Conservation (phyloP, 331 rosid genomes). For the Arachis monticola region DNA sequence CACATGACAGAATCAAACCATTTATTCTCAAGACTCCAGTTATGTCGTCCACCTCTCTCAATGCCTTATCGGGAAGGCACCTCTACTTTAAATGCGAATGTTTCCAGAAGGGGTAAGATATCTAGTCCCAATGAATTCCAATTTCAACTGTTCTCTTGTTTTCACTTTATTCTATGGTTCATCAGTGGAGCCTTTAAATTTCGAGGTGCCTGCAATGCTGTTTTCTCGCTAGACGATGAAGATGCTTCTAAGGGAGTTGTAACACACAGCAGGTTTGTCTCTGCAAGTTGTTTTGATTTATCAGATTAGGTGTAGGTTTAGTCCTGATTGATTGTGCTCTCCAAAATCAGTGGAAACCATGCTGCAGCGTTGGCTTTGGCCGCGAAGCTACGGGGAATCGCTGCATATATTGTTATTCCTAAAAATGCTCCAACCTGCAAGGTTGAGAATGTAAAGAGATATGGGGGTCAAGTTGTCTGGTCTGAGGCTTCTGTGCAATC, state of each 20-base stretch:
- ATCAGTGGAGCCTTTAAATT: conserved; percentile 87
- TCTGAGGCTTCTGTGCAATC: conserved; percentile 69
- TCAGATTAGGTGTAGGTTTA: conserved; percentile 27
- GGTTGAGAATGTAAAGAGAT: conserved; percentile 82
- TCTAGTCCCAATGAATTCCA: conserved; percentile 18
- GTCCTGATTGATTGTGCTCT: conserved; percentile 49
- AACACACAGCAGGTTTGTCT: conserved; percentile 90
- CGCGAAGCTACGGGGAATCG: conserved; percentile 78
- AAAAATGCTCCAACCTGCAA: conserved; percentile 83
- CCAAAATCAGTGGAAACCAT: conserved; percentile 83
- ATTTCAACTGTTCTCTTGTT: not conserved
- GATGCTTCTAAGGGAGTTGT: conserved; percentile 88
- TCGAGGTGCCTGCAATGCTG: conserved; percentile 96
- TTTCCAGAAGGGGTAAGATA: conserved; percentile 83
- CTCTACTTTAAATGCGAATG: conserved; percentile 90
- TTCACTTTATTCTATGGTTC: conserved; percentile 26
- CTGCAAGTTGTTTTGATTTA: conserved; percentile 13
- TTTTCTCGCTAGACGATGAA: conserved; percentile 70
- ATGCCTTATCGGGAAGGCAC: conserved; percentile 68
- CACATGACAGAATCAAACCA: conserved; percentile 63
- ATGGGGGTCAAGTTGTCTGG: conserved; percentile 84
- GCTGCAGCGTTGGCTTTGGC: conserved; percentile 97
- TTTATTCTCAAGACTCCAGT: conserved; percentile 73
- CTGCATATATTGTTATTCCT: conserved; percentile 84
- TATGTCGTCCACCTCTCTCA: conserved; percentile 64